These are phyloP conservation scores for Polysphondylium violaceum DNA, from an alignment of 78 protist genomes.

Conservation along the genomic window DNA sequence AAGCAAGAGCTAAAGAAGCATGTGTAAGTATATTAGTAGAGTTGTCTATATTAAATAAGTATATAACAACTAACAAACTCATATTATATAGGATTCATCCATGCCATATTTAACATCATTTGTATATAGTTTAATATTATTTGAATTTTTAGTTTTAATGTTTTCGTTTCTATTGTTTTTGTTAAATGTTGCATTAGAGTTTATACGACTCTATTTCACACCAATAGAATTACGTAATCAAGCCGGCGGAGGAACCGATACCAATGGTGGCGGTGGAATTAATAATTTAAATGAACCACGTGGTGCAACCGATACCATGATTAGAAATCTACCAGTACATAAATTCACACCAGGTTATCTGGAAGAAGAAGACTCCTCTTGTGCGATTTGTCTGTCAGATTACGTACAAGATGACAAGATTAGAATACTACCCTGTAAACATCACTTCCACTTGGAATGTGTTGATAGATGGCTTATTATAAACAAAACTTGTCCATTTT, in stretches of 20 bases:
- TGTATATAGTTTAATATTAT: not conserved
- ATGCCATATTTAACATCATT: slow-evolving; percentile 27
- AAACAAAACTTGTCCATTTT: slow-evolving; percentile 51
- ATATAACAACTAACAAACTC: not conserved
- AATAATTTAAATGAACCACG: not conserved
- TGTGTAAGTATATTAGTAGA: slow-evolving; percentile 29
- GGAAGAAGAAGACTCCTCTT: slow-evolving; percentile 19
- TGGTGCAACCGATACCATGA: slow-evolving; percentile 43
- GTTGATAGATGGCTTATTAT: slow-evolving; percentile 27
- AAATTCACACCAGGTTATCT: not conserved
- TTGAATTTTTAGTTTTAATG: not conserved
- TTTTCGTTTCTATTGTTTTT: not conserved
- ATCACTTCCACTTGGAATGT: slow-evolving; percentile 40
- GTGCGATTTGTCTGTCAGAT: slow-evolving; percentile 47
- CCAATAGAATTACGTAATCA: not conserved
- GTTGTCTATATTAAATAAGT: not conserved
- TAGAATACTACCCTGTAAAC: slow-evolving; percentile 37
- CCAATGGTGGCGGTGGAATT: not conserved
- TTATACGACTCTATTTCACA: not conserved
- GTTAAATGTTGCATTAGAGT: not conserved
- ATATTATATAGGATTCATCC: slow-evolving; percentile 2
- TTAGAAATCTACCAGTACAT: slow-evolving; percentile 13
- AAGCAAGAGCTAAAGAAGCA: not conserved
- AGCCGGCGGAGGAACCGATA: not conserved
- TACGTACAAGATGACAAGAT: slow-evolving; percentile 27